phyloP scores from a whole-genome alignment of 495 filamentous ascomycete genomes.

The Tuber melanosporum region DNA sequence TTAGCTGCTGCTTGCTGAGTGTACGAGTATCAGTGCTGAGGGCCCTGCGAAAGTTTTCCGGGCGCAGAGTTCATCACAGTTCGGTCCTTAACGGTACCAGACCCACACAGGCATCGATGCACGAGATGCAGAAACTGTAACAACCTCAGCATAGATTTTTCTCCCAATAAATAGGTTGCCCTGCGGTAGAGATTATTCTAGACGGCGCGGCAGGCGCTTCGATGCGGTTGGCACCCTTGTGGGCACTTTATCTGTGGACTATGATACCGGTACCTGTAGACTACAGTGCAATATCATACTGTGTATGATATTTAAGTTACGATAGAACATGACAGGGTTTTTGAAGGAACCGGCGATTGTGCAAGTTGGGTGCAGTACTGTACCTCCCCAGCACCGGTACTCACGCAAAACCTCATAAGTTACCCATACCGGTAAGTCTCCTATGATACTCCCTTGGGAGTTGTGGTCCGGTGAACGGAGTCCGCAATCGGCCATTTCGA shows the following conservation, averaged over 20 bases:
- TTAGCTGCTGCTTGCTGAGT: not conserved
- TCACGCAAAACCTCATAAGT: not conserved
- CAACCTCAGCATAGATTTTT: not conserved
- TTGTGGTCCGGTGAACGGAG: not conserved
- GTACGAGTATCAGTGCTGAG: not conserved
- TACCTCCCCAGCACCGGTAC: not conserved
- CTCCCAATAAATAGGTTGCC: not conserved
- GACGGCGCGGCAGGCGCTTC: not conserved
- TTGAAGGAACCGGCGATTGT: not conserved
- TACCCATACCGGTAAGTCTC: not conserved
- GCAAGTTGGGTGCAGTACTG: too few relatives aligned
- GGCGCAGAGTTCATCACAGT: not conserved
- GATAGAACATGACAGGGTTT: not conserved
- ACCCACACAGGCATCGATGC: not conserved
- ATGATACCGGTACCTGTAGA: too few relatives aligned
- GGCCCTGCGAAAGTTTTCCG: not conserved
- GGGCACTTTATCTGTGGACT: too few relatives aligned
- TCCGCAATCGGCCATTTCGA: not conserved
- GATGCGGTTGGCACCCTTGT: not conserved
- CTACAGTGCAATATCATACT: not conserved
- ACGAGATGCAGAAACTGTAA: not conserved
- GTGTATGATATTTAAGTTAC: not conserved
- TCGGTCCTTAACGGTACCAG: not conserved
- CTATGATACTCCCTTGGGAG: not conserved
- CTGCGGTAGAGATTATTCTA: not conserved